Base-by-base conservation (phyloP, 2,329 filamentous ascomycete genomes). In the Penicillium sp. region DNA sequence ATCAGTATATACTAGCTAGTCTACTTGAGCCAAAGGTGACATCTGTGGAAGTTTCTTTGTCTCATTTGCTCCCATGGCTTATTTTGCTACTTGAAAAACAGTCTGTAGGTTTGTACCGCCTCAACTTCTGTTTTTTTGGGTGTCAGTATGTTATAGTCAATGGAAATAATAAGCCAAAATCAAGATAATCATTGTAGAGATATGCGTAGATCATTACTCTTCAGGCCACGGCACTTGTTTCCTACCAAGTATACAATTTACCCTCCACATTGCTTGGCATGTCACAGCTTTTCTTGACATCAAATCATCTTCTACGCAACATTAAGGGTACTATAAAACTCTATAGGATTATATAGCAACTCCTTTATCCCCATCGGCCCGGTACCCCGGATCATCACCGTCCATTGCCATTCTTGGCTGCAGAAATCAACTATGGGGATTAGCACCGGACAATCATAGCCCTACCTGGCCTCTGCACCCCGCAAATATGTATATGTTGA, bases 151-250 rank as follows among this genome's bases (percentile, higher is more conserved):
- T 6, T n/a, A 47, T n/a, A 18, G 13, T 19, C 19, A 47, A 47
- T 38, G 6, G 6, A 10, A 14, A 23, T 3, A 23, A 23, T 23
- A 23, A 23, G 23, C 23, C 23, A 23, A 23, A 23, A 23, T 23
- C 23, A 23, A 23, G 23, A 23, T 23, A 23, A 23, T 23, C 23
- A 5, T 23, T 5, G 5, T 23, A 23, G 23, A 23, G 3, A 23
- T 23, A 23, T 23, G 23, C 13, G 65, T 61, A 58, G 61, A 68
- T 68, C 66, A 61, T 65, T 67, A 44, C 64, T 65, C 26, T 60
- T 59, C 61, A 60, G 47, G 64, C 53, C 62, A 66, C 64, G 61
- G 50, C 45, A 51, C 48, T 54, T 32, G 29, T n/a, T 36, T 51
- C 30, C 40, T 51, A 49, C 5, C 3, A 23, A 23, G 23, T 23